These are phyloP conservation scores for Boletus sensibilis DNA, from an alignment of 768 basidiomycete species.

Conservation along the genomic window DNA sequence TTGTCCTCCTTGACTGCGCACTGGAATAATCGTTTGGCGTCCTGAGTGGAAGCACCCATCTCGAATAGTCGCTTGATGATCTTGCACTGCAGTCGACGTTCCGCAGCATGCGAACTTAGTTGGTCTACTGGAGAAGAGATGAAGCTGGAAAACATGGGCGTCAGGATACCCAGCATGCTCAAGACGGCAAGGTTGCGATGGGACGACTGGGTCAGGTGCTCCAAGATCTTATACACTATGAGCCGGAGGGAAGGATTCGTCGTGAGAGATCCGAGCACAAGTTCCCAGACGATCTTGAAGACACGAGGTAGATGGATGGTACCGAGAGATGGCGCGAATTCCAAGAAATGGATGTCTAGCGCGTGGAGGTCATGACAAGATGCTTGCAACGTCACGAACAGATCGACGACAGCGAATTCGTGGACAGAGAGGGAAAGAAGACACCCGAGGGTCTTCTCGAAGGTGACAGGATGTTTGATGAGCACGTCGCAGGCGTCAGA, in stretches of 20 bases:
- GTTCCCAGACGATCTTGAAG: constrained; percentile 57
- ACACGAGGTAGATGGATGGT: constrained; percentile 60
- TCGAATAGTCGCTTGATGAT: constrained; percentile 69
- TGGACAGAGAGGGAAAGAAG: constrained; percentile 66
- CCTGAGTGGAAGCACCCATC: constrained; percentile 65
- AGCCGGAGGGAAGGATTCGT: constrained; percentile 47
- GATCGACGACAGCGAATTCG: constrained; percentile 55
- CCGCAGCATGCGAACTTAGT: constrained; percentile 25
- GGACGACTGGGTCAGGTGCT: constrained; percentile 54
- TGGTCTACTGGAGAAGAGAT: constrained; percentile 22
- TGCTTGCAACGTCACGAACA: constrained; percentile 50
- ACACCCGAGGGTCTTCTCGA: constrained; percentile 61
- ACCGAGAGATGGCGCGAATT: constrained; percentile 40
- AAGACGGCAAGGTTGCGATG: constrained; percentile 73
- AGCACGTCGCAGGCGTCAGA: constrained; percentile 57
- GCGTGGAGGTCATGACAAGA: constrained; percentile 40
- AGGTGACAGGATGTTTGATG: constrained; percentile 43
- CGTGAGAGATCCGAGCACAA: constrained; percentile 37
- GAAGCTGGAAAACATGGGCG: constrained; percentile 42
- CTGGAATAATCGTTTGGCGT: constrained; percentile 65
- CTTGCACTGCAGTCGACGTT: constrained; percentile 58
- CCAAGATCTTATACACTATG: constrained; percentile 58
- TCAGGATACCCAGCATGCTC: constrained; percentile 55
- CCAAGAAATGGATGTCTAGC: constrained; percentile 42
- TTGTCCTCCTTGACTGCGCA: constrained; percentile 48